phyloP scores from a whole-genome alignment of 192 early-diverging fungal species.

The Funneliformis geosporum region DNA sequence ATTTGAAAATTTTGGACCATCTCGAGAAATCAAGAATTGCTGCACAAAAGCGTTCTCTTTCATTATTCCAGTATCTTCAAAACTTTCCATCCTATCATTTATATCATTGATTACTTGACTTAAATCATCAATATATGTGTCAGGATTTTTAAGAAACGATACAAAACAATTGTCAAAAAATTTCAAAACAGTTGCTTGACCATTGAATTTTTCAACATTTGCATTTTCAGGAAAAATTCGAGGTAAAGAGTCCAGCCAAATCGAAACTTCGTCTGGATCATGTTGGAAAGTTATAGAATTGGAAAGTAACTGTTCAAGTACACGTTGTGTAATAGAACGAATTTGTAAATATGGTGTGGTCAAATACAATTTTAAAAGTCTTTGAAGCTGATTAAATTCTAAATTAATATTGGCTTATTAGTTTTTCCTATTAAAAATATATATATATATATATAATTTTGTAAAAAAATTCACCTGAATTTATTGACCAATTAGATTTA shows the following conservation, averaged over 20 bases:
- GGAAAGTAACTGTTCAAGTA: constrained; percentile 51
- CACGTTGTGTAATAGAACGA: constrained; percentile 39
- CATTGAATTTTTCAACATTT: constrained; percentile 32
- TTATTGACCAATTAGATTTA: constrained; percentile 70
- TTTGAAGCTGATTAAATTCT: constrained; percentile 51
- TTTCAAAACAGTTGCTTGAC: constrained; percentile 47
- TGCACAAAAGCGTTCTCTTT: constrained; percentile 17
- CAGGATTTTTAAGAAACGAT: constrained; percentile 58
- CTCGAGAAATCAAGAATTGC: constrained; percentile 9
- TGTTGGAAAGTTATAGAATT: constrained; percentile 62
- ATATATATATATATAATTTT: background rate
- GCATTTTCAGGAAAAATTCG: constrained; percentile 28
- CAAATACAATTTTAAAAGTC: constrained; percentile 56
- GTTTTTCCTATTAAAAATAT: background rate
- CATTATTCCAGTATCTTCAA: background rate
- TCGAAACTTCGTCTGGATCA: constrained; percentile 52
- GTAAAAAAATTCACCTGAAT: background rate
- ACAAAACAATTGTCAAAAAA: constrained; percentile 69
- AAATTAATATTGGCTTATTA: background rate
- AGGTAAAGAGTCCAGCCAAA: constrained; percentile 64
- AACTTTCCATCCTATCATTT: constrained; percentile 30
- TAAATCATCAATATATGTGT: constrained; percentile 63
- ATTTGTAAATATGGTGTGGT: constrained; percentile 51
- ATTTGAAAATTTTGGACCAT: constrained; percentile 24
- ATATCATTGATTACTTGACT: constrained; percentile 46